These are phyloP conservation scores for Ceratocystis albifundus DNA, from an alignment of 2,329 filamentous ascomycete species.

Conservation along the genomic window DNA sequence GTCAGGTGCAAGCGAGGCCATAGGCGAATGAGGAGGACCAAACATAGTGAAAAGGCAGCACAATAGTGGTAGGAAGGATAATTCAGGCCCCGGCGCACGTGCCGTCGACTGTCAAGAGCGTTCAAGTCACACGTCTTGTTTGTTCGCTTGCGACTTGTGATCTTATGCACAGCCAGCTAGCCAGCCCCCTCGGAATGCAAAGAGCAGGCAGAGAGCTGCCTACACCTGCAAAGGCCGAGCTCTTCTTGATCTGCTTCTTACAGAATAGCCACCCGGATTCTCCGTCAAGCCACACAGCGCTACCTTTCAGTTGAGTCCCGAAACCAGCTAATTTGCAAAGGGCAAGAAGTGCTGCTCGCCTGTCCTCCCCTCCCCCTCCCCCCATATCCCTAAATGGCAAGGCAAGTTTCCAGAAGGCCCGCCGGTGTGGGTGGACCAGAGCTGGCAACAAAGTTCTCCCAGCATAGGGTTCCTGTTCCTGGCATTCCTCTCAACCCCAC, in stretches of 20 bases:
- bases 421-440: background rate
- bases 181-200: background rate
- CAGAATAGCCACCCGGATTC: background rate
- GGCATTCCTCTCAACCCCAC: too few species aligned
- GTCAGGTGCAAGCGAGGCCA: background rate
- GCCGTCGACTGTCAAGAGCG: background rate
- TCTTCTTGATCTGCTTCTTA: background rate
- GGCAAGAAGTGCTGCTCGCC: background rate
- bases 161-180: background rate
- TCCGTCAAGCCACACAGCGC: constrained; percentile 6
- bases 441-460: too few species aligned
- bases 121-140: background rate
- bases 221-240: too few species aligned
- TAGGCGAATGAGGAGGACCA: background rate
- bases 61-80: background rate
- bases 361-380: background rate
- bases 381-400: background rate
- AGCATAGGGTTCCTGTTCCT: too few species aligned
- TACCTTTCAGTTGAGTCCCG: constrained; percentile 7
- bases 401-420: constrained; percentile 6
- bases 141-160: background rate
- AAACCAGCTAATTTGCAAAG: background rate
- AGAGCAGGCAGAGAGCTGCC: background rate
- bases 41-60: background rate
- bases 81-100: background rate